A percentile compares a stretch with the other conserved stretches of the same genome.
Evolutionary conservation across 176 grass and related monocot genomes (phyloP).

Genomic region (Ensete ventricosum): DNA sequence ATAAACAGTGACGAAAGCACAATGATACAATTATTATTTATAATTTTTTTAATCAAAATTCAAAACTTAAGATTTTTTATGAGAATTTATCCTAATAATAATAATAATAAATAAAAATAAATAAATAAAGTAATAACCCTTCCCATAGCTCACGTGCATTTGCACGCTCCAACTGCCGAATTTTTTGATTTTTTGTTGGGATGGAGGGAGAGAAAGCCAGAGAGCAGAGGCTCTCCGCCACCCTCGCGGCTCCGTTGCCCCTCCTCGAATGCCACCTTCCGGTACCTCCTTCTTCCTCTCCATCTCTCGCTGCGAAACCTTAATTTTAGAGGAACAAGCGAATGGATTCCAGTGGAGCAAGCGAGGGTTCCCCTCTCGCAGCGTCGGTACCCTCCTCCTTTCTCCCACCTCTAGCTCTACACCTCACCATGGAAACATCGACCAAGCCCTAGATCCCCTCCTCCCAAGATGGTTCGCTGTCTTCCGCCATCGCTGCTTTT

Average conservation of each 20-base stretch:
- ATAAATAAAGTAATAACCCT: no score
- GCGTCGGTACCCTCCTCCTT: not conserved
- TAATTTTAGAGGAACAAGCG: not conserved
- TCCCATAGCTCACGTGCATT: not conserved
- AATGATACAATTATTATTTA: no score
- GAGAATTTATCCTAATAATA: no score
- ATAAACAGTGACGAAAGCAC: no score
- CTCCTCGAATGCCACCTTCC: not conserved
- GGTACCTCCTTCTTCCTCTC: not conserved
- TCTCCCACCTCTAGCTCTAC: not conserved
- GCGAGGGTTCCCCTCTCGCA: not conserved
- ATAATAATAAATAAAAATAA: no score
- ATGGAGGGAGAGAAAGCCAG: not conserved
- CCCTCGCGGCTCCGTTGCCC: not conserved
- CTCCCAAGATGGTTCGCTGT: not conserved
- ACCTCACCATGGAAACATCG: not conserved
- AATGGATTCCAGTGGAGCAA: not conserved
- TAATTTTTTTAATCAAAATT: no score
- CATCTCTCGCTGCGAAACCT: not conserved
- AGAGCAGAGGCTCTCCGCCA: slow-evolving; percentile 1
- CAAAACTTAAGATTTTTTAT: no score
- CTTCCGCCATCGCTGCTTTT: not conserved
- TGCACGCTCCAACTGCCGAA: not conserved
- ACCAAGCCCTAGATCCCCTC: not conserved
- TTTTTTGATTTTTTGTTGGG: not conserved